A percentile compares a stretch with the other conserved stretches of the same genome.
Conservation (phyloP, 2,329 filamentous ascomycete species). For the Verticillium albo-atrum region DNA sequence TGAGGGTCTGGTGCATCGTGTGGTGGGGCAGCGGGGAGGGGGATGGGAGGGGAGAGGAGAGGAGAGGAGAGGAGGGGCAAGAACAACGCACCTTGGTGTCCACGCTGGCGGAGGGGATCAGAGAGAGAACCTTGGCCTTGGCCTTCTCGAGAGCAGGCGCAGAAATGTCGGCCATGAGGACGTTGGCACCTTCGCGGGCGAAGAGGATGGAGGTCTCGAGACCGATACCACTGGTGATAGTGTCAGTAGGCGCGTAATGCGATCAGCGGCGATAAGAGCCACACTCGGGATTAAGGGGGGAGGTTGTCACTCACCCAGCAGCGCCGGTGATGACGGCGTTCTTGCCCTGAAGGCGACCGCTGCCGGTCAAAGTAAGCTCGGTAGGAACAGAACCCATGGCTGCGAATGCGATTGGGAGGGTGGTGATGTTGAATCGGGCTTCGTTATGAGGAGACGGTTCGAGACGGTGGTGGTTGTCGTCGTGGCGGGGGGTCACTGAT, state of each 20-base stretch:
- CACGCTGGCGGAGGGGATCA: conserved; percentile 61
- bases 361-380: conserved; percentile 9
- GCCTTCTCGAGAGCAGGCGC: conserved; percentile 73
- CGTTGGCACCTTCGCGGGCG: conserved; percentile 78
- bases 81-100: conserved; percentile 48
- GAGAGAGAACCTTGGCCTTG: conserved; percentile 66
- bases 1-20: not conserved
- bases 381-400: conserved; percentile 23
- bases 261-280: not conserved
- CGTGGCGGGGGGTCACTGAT: not conserved
- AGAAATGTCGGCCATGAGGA: conserved; percentile 84
- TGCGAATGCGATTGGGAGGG: not conserved
- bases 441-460: not conserved
- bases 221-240: conserved; percentile 69
- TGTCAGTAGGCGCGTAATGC: not conserved
- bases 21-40: conserved; percentile 10
- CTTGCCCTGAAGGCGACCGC: conserved; percentile 54
- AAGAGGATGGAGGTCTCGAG: conserved; percentile 91
- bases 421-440: not conserved
- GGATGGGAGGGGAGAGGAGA: not conserved
- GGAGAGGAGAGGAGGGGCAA: not conserved
- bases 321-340: conserved; percentile 76
- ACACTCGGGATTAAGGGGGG: conserved; percentile 1
- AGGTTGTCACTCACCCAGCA: conserved; percentile 71
- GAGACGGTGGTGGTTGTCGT: not conserved